Evolutionary conservation across 2,329 filamentous ascomycete genomes (phyloP), one percentile per base, ranked within the genome.

Genomic region (Lomentospora prolificans): DNA sequence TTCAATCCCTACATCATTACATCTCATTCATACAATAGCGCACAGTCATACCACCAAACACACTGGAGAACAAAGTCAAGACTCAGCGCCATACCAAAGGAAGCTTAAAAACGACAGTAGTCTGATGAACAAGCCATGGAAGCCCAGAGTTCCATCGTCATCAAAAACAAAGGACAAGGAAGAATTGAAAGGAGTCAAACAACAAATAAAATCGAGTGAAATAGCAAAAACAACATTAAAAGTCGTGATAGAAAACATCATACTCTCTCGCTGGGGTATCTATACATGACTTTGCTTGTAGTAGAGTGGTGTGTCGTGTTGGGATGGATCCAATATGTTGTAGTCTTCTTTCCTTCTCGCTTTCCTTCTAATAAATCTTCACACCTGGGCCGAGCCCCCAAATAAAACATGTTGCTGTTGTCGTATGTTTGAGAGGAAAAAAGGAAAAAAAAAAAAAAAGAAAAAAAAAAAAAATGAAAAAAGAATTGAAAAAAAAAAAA

Each of bases 141-240:
- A 17, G n/a, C n/a, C n/a, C n/a, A n/a, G n/a, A n/a, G n/a, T n/a
- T n/a, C n/a, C n/a, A n/a, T n/a, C n/a, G n/a, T n/a, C n/a, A n/a
- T n/a, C n/a, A n/a, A n/a, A 31, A 54, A 54, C 19, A 31, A 44
- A 55, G 39, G 25, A n/a, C 19, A 24, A 46, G 39, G 19, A 17
- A 51, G 54, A 25, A 56, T 28, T 19, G 4, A 30, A 25, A 46
- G 19, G 25, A 56, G 27, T 17, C 30, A 14, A 30, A 9, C 30
- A 51, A 24, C 28, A 30, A 39, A 28, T 28, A 22, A 25, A 10
- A 54, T 22, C n/a, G 12, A 25, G 41, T 33, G 30, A 33, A 33
- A 19, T 41, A 50, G 44, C 3, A 22, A 25, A 3, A 57, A 50
- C 46, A 50, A 17, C 14, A 51, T 33, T 39, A 54, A 54, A 54